Evolutionary conservation across 306 rosid species (phyloP).

Genomic region (Cucumis sativus): DNA sequence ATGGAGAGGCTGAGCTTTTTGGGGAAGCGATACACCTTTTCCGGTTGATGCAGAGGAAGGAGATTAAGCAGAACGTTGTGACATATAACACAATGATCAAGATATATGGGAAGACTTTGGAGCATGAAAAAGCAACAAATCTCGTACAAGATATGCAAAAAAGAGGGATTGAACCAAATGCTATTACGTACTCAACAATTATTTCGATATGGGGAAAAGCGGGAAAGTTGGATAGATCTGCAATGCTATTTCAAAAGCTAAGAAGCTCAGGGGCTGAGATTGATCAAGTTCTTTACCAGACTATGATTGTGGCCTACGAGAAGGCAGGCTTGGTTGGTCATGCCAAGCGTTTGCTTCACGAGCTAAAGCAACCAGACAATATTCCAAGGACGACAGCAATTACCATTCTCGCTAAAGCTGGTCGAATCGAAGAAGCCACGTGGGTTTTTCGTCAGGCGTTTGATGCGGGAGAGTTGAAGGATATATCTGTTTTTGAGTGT

Average conservation of each 20-base stretch:
- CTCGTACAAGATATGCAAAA: conserved; percentile 85
- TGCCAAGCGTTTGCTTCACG: conserved; percentile 80
- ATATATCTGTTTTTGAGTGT: conserved; percentile 64
- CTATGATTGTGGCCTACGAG: conserved; percentile 89
- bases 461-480: conserved; percentile 58
- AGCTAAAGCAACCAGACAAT: conserved; percentile 57
- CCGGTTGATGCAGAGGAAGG: conserved; percentile 80
- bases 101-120: conserved; percentile 77
- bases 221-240: conserved; percentile 75
- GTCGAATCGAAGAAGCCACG: conserved; percentile 76
- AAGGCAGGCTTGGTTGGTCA: conserved; percentile 81
- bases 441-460: conserved; percentile 93
- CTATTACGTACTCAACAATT: conserved; percentile 79
- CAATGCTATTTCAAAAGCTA: conserved; percentile 76
- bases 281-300: conserved; percentile 80
- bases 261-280: conserved; percentile 77
- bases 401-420: conserved; percentile 69
- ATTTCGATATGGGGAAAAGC: conserved; percentile 93
- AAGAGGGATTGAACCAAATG: conserved; percentile 73
- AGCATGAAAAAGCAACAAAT: conserved; percentile 79
- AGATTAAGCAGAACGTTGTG: conserved; percentile 58
- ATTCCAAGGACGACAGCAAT: conserved; percentile 80
- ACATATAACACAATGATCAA: conserved; percentile 88
- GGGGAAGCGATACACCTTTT: conserved; percentile 89
- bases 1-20: conserved; percentile 83